phyloP scores from a whole-genome alignment of 140 eudicot species.

The Oenanthe javanica region DNA sequence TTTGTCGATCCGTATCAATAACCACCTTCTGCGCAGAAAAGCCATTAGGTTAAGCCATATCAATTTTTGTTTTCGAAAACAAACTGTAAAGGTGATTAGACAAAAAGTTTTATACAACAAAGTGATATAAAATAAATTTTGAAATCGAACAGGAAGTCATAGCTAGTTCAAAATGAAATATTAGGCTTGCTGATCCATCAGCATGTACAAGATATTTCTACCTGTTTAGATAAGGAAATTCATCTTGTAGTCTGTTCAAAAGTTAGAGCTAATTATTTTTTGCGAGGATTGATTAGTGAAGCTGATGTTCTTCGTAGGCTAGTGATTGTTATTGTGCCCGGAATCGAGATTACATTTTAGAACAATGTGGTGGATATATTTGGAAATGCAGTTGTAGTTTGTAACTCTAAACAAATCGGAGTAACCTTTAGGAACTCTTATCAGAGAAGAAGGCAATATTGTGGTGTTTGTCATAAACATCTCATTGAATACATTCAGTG shows the following conservation, averaged over 20 bases:
- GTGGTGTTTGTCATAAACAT: neutral
- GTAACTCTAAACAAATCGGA: no score
- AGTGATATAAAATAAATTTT: neutral
- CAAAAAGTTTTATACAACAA: neutral
- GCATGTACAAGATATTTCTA: neutral
- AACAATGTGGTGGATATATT: neutral
- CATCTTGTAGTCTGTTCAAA: neutral
- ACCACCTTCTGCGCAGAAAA: neutral
- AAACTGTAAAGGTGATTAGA: neutral
- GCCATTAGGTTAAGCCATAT: neutral
- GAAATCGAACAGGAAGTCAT: neutral
- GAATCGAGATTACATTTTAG: neutral
- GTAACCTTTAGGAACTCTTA: neutral
- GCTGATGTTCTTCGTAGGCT: neutral
- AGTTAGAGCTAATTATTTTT: neutral
- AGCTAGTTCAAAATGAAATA: neutral
- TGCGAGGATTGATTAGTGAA: neutral
- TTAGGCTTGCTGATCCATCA: neutral
- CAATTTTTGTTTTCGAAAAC: neutral
- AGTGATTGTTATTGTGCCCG: neutral
- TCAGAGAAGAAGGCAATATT: neutral
- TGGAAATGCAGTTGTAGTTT: neutral
- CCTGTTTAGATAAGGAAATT: neutral
- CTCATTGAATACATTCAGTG: neutral
- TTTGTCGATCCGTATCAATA: slow-evolving; percentile 57